Percentiles rank a stretch among this genome's conserved stretches.
These are phyloP conservation scores for Linderniella brevidens DNA, from an alignment of 257 asterid species.

Conservation along the genomic window DNA sequence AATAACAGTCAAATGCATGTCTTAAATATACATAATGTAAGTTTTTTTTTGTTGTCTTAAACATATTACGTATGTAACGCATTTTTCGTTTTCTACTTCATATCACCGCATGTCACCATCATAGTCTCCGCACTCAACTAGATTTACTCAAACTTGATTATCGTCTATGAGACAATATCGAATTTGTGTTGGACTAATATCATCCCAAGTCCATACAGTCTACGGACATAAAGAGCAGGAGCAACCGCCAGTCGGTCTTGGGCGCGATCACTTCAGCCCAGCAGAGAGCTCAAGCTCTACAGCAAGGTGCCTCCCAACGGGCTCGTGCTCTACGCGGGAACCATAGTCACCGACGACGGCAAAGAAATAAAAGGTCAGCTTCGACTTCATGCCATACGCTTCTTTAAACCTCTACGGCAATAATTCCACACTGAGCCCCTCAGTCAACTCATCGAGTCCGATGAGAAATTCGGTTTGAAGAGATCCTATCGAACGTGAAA, in stretches of 20 bases:
- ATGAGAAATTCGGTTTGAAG: constrained; percentile 47
- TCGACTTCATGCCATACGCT: constrained; percentile 40
- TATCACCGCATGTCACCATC: no score
- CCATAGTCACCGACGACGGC: constrained; percentile 47
- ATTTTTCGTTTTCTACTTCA: no score
- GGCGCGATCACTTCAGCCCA: constrained; percentile 64
- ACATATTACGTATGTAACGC: no score
- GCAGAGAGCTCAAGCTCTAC: constrained; percentile 45
- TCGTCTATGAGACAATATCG: no score
- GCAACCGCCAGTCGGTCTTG: constrained; percentile 46
- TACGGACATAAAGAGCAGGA: constrained; percentile 51
- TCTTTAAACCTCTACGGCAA: constrained; percentile 46
- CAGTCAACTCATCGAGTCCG: constrained; percentile 37
- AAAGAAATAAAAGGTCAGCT: constrained; percentile 42
- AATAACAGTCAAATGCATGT: no score
- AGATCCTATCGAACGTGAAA: constrained; percentile 45
- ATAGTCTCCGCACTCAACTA: no score
- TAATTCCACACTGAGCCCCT: constrained; percentile 42
- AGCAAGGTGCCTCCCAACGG: constrained; percentile 47
- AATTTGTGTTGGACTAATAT: no score
- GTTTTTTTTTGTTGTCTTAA: no score
- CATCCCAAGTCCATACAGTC: no score
- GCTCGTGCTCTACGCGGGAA: constrained; percentile 47
- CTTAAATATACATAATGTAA: no score
- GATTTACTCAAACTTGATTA: no score